phyloP scores from a whole-genome alignment of 2,329 filamentous ascomycete genomes.

The Paramyrothecium roridum region DNA sequence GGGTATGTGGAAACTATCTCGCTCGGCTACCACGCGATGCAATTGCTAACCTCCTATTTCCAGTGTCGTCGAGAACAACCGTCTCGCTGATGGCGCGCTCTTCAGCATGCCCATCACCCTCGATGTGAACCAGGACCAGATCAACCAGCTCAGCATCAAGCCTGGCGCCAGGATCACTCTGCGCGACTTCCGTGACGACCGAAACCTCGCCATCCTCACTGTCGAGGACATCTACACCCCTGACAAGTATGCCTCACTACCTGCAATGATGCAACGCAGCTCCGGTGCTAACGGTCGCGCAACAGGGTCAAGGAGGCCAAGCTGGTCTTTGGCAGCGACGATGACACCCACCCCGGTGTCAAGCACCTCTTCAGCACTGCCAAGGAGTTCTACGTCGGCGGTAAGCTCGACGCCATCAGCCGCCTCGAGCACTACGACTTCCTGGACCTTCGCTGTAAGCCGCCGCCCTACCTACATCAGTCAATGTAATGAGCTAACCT shows the following conservation, averaged over 20 bases:
- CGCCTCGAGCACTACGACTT: slow-evolving; percentile 98
- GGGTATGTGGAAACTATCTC: slow-evolving; percentile 52
- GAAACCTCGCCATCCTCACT: slow-evolving; percentile 91
- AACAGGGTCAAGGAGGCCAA: slow-evolving; percentile 80
- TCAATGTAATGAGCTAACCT: slow-evolving; percentile 5
- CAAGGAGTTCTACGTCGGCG: slow-evolving; percentile 88
- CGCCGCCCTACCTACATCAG: background rate
- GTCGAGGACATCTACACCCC: slow-evolving; percentile 94
- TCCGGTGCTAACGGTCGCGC: slow-evolving; percentile 11
- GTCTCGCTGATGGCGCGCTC: slow-evolving; percentile 82
- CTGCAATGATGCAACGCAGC: background rate
- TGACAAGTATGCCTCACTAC: slow-evolving; percentile 72
- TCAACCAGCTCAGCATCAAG: slow-evolving; percentile 74
- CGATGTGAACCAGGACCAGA: slow-evolving; percentile 72
- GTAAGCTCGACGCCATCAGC: slow-evolving; percentile 93
- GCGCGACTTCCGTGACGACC: slow-evolving; percentile 93
- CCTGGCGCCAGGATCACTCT: slow-evolving; percentile 79
- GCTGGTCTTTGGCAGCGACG: slow-evolving; percentile 89
- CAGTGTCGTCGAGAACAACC: slow-evolving; percentile 85
- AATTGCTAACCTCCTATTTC: slow-evolving; percentile 20
- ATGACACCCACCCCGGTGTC: slow-evolving; percentile 87
- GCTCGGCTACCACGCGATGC: background rate
- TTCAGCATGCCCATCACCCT: slow-evolving; percentile 98
- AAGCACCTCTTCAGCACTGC: slow-evolving; percentile 81
- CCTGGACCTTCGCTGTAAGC: slow-evolving; percentile 86